A percentile compares a stretch with the other conserved stretches of the same genome.
Conservation (phyloP, 2,329 filamentous ascomycete species). For the Penicillium frequentans region DNA sequence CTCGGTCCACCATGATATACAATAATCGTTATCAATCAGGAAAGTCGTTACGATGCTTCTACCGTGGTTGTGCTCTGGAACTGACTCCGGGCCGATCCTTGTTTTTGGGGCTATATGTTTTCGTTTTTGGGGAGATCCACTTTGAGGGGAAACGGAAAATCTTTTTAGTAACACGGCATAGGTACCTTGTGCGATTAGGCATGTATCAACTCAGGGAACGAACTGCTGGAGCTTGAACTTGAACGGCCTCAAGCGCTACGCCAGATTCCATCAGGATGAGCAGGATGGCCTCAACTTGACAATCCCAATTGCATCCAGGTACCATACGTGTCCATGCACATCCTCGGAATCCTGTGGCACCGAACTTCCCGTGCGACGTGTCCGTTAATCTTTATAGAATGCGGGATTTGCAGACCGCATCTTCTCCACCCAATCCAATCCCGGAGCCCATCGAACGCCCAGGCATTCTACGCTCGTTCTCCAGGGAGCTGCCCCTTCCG, state of each 20-base stretch:
- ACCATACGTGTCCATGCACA: background rate
- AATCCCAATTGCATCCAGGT: background rate
- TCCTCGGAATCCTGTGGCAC: background rate
- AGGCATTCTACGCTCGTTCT: background rate
- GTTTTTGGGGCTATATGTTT: background rate
- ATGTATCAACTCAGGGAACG: background rate
- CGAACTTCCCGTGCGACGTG: background rate
- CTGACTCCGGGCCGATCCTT: background rate
- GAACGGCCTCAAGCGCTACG: background rate
- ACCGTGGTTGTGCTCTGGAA: background rate
- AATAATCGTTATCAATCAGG: background rate
- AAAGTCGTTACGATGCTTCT: background rate
- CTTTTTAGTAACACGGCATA: background rate
- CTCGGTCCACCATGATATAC: conserved; percentile 1
- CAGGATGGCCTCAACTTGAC: background rate
- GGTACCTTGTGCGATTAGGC: background rate
- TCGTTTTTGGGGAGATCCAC: background rate
- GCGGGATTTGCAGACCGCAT: conserved; percentile 7
- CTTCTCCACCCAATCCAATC: background rate
- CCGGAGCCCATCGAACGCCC: background rate
- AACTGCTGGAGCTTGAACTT: background rate
- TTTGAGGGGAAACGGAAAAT: background rate
- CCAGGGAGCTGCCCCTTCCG: background rate
- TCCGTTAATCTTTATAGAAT: background rate
- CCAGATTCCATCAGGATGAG: background rate